Percentiles rank a stretch among this genome's conserved stretches.
Conservation (phyloP, 306 rosid genomes). For the Dalbergia cultrata region DNA sequence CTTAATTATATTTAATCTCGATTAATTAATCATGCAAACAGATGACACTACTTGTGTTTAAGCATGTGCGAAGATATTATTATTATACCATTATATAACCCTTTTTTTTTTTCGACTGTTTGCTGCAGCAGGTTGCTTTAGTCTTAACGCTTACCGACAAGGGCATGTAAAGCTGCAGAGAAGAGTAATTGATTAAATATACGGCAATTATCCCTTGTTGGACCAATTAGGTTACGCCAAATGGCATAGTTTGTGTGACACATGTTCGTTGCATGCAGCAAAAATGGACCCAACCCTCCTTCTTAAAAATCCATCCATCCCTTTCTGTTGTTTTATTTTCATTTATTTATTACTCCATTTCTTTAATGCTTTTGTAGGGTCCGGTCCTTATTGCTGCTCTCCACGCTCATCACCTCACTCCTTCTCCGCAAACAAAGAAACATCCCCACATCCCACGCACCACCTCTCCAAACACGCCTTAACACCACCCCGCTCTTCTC, state of each 20-base stretch:
- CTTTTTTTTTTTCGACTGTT: too few species aligned
- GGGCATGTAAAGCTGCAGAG: background rate
- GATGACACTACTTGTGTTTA: background rate
- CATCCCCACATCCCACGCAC: slow-evolving; percentile 7
- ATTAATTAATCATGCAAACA: background rate
- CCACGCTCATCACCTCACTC: background rate
- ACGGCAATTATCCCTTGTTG: background rate
- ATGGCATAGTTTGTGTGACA: slow-evolving; percentile 19
- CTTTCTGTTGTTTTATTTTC: background rate
- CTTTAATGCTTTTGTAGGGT: slow-evolving; percentile 47
- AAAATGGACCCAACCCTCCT: slow-evolving; percentile 29
- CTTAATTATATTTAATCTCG: background rate
- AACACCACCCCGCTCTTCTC: too few species aligned
- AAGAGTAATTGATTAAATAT: background rate
- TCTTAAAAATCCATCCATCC: slow-evolving; percentile 25
- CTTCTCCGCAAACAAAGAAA: background rate
- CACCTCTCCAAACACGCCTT: too few species aligned
- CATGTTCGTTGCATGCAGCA: slow-evolving; percentile 38
- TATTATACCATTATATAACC: too few species aligned
- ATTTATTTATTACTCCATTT: background rate
- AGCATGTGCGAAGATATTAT: background rate
- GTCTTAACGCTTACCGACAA: background rate
- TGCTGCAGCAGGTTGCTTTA: background rate
- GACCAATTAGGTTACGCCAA: background rate
- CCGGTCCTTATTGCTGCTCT: slow-evolving; percentile 24